Evolutionary conservation across 495 filamentous ascomycete genomes (phyloP), one percentile per base, ranked within the genome.

Genomic region (Darksidea phi): DNA sequence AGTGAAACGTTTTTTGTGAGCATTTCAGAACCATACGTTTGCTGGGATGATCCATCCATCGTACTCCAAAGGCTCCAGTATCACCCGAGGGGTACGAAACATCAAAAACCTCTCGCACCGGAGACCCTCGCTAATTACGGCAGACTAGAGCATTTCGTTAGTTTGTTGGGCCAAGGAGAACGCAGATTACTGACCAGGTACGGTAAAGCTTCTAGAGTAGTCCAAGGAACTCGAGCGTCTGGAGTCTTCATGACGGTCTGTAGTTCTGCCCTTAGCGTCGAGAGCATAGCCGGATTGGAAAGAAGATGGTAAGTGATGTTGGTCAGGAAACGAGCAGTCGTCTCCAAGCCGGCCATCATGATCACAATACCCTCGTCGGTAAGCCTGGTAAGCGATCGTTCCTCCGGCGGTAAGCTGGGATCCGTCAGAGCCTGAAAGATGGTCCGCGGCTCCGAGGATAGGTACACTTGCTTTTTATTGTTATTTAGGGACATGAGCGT

Each of bases 291-390:
- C 21, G 4, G 52, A 45, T 56, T 45, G 6, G 10, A 8, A 6
- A 56, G 32, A 2, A 56, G 13, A n/a, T 53, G 50, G 38, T 6
- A 63, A 24, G 20, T 17, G 24, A 46, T 38, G 32, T 34, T 28
- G 12, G 26, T 53, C 18, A 62, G 28, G 8, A 58, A 26, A 12
- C 41, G 15, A 2, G 58, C 23, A 1, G 63, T 66, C 21, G 63
- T 66, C 8, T 45, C 45, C 11, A 37, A 12, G 11, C 63, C 63
- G 13, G 63, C 63, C 8, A 25, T 26, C 18, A 50, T 38, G 23
- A 63, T 26, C 1, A 50, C 13, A n/a, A 43, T 20, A 1, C 47
- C 63, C 28, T 66, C 63, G 24, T 66, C 42, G 18, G 8, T 48
- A 4, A 66, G 37, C 18, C 63, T 48, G 12, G 1, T 17, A 20